Base-by-base conservation (phyloP, 2,329 filamentous ascomycete genomes). In the Venturia oleaginea region DNA sequence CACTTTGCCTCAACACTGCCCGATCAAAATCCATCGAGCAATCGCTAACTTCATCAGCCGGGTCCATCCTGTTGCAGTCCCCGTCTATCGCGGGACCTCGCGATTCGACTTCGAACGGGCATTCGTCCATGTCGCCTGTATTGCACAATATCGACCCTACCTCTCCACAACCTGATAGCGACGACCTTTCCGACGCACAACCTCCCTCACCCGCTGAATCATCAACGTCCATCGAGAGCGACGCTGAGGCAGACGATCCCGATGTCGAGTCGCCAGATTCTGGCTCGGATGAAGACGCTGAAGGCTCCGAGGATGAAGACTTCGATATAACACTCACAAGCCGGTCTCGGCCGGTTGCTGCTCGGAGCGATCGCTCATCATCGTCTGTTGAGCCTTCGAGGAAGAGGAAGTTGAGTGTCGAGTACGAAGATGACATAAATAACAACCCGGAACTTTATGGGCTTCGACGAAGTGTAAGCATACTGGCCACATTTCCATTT, bases 401-500 rank as follows among this genome's bases (percentile, higher is more conserved):
- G 61, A 96, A 96, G 81, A 88, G 92, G 68, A 86, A 81, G 70
- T 74, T 75, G 75, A 81, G 72, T 74, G 76, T 84, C 43, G 86
- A 88, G 62, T 76, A 94, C 70, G 88, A 94, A 66, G 87, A 92
- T 59, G 92, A 87, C 72, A 96, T 97, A 70, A 84, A 88, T 71
- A 89, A 91, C 72, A 96, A 99, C 72, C 94, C 94, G 55, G 92
- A 96, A 77, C 81, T 99, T 10, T 99, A 97, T 79, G 94, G 94
- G 59, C 82, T 99, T 69, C 86, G 94, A 70, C 86, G 94, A 79
- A 99, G 94, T 80, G 92, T 94, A 87, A 67, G 89, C 59, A 66
- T 32, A 43, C 37, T 55, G 37, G n/a, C 34, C 51, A 59, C 32
- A 32, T 24, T 43, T 30, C 37, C 15, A 64, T 22, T 46, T 48